A percentile compares a stretch with the other conserved stretches of the same genome.
Conservation (phyloP, 1,284 basidiomycete species). For the Hymenochaete sp. region DNA sequence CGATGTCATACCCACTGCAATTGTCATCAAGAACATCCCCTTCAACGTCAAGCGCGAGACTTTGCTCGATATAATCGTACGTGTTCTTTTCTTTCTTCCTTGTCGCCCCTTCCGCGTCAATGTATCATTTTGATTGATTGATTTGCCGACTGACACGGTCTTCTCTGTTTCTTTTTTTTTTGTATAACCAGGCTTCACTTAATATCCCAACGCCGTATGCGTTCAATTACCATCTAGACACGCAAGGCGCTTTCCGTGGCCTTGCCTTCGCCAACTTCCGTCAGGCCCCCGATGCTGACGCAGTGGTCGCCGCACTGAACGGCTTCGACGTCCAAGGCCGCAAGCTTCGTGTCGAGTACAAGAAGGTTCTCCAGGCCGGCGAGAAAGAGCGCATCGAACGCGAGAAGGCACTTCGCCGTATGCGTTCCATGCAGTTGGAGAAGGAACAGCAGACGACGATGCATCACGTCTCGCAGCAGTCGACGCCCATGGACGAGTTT, state of each 20-base stretch:
- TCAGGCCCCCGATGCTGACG: conserved; percentile 83
- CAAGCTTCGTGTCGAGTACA: conserved; percentile 98
- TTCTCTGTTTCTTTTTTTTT: conserved; percentile 12
- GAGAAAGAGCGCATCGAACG: conserved; percentile 99
- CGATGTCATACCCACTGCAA: conserved; percentile 97
- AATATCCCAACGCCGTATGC: conserved; percentile 98
- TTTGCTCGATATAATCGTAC: conserved; percentile 89
- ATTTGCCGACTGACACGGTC: conserved; percentile 17
- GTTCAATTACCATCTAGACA: conserved; percentile 97
- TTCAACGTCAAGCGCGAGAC: conserved; percentile 97
- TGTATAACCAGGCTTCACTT: conserved; percentile 74
- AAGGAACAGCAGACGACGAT: conserved; percentile 51
- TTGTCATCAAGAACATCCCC: conserved; percentile 99
- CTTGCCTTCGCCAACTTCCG: conserved; percentile 99
- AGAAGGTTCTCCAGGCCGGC: conserved; percentile 96
- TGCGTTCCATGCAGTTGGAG: conserved; percentile 94
- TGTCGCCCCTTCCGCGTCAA: background rate
- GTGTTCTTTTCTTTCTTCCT: conserved; percentile 27
- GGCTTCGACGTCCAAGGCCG: conserved; percentile 97
- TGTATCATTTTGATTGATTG: conserved; percentile 14
- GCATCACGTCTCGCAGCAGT: conserved; percentile 36
- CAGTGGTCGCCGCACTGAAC: conserved; percentile 91
- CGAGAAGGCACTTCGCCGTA: conserved; percentile 96
- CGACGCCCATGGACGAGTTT: conserved; percentile 49
- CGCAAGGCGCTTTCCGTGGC: conserved; percentile 92